These are phyloP conservation scores for Lathyrus oleraceus DNA, from an alignment of 306 rosid species.

Conservation along the genomic window DNA sequence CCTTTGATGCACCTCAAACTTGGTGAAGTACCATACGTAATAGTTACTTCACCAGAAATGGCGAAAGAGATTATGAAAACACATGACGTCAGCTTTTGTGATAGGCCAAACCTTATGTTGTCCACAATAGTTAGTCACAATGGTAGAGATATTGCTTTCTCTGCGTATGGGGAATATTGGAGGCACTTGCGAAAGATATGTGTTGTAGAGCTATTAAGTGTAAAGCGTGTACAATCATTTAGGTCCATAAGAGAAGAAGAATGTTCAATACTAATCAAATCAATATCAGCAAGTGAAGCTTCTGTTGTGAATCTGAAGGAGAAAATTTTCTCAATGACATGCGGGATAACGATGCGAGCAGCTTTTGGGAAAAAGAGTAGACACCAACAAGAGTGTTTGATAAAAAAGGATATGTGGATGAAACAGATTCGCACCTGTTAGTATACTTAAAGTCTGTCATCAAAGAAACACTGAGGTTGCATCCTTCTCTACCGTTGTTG, in stretches of 20 bases:
- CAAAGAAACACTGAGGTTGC: not conserved
- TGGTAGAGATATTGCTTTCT: not conserved
- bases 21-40: constrained; percentile 24
- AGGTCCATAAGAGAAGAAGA: constrained; percentile 38
- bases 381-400: constrained; percentile 1
- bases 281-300: constrained; percentile 34
- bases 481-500: not conserved
- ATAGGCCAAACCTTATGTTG: not conserved
- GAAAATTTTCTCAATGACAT: not conserved
- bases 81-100: constrained; percentile 12
- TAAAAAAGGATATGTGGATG: not conserved
- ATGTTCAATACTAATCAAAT: not conserved
- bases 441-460: not conserved
- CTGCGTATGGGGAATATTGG: constrained; percentile 37
- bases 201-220: too few species aligned
- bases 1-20: constrained; percentile 37
- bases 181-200: constrained; percentile 37
- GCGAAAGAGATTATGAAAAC: constrained; percentile 28
- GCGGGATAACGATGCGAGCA: not conserved
- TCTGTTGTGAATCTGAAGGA: constrained; percentile 28
- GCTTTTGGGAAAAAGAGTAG: constrained; percentile 22
- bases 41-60: constrained; percentile 24
- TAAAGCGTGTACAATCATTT: constrained; percentile 41
- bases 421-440: not conserved
- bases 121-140: not conserved